Evolutionary conservation across 495 filamentous ascomycete genomes (phyloP), one percentile per base, ranked within the genome.

Genomic region (Barbatosphaeria neglecta): DNA sequence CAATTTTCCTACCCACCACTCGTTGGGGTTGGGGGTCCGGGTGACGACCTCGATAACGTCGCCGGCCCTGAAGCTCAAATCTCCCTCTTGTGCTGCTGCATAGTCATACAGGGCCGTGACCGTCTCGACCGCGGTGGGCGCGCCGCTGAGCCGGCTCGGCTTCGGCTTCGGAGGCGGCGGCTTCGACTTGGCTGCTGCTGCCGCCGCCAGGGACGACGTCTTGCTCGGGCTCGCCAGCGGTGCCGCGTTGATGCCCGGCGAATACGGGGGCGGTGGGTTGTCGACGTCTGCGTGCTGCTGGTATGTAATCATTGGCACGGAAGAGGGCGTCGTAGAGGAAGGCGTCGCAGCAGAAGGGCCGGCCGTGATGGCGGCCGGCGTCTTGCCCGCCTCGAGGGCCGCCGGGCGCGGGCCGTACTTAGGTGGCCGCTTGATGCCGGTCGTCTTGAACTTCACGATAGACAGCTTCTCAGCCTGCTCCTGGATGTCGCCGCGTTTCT

Each of bases 161-260:
- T 97, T 97, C 7, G 90, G 89, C 65, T 69, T 87, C 18, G 90
- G 90, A 16, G 90, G 90, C 17, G 90, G 90, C 22, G 90, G 90
- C 47, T 88, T 88, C 2, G 84, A 70, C 52, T 83, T 80, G 54
- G 94, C 94, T 40, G 80, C 69, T 56, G 85, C 90, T 2, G 86
- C 84, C 5, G 80, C 83, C 0, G 80, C 78, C 4, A 70, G 39
- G 10, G 52, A 50, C 3, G 56, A 43, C 0, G 57, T 50, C n/a
- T n/a, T n/a, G 4, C 44, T 58, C 15, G 62, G 44, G 37, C 55
- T 49, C 18, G 62, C 65, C 60, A 75, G 71, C 16, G 74, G 66
- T 38, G 75, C 75, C 28, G 76, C 77, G 18, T 82, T 78, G 28
- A 70, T 77, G 42, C 75, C 70, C 16, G 77, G 70, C 77, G 86